Conservation (phyloP, 306 rosid genomes). For the Lagenaria siceraria region DNA sequence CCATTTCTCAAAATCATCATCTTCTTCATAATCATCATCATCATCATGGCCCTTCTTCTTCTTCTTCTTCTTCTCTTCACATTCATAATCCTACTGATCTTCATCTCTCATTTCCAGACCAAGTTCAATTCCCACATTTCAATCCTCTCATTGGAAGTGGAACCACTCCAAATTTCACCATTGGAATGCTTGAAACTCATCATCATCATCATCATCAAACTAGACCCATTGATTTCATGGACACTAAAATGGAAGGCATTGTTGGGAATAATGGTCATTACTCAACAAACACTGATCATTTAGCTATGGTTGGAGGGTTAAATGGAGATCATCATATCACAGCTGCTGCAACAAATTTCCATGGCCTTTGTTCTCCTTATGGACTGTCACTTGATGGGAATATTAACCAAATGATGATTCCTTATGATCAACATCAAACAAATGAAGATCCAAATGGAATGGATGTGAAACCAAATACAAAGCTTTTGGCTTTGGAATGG, state of each 20-base stretch:
- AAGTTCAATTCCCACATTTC: conserved; percentile 48
- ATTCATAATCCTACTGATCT: conserved; percentile 50
- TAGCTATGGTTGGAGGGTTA: conserved; percentile 32
- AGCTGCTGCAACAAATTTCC: conserved; percentile 25
- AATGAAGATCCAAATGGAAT: conserved; percentile 22
- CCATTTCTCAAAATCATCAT: conserved; percentile 14
- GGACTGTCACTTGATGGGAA: conserved; percentile 44
- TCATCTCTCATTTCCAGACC: conserved; percentile 47
- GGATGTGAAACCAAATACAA: conserved; percentile 83
- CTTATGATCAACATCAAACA: conserved; percentile 33
- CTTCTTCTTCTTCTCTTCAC: conserved; percentile 3
- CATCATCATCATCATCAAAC: neutral
- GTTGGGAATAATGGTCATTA: conserved; percentile 4
- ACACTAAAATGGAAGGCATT: conserved; percentile 29
- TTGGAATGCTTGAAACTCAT: conserved; percentile 28
- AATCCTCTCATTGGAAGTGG: conserved; percentile 35
- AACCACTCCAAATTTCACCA: conserved; percentile 4
- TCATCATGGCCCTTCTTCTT: conserved; percentile 8
- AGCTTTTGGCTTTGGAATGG: conserved; percentile 77
- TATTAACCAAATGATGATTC: conserved; percentile 26
- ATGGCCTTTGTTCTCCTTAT: conserved; percentile 37
- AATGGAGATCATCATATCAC: conserved; percentile 17
- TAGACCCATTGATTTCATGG: conserved; percentile 70
- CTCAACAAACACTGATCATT: conserved; percentile 27
- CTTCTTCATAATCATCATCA: conserved; percentile 3